Evolutionary conservation across 1,139 yeast genomes (phyloP), one percentile per base, ranked within the genome.

Genomic region (Geotrichum europaeum): DNA sequence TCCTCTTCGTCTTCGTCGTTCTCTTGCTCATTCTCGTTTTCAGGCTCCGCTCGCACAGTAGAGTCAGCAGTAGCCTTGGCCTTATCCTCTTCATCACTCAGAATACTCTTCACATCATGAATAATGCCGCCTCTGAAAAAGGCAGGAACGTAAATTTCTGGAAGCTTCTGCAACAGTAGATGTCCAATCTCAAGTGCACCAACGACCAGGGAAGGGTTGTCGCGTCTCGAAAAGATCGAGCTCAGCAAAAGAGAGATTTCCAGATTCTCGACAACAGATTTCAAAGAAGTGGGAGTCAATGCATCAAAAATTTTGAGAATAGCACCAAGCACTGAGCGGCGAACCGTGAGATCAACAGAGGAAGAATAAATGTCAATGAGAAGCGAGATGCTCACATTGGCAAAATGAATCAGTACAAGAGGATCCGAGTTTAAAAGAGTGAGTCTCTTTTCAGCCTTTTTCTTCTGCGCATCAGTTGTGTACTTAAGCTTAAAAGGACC

Each of bases 91-190:
- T 51, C 45, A 4, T 57, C 54, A n/a, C 43, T 54, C 24, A 66
- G 60, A 30, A 69, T 59, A 18, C 57, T 60, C 28, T 63, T 66
- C 3, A 82, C 75, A 68, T 88, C 92, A 20, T 80, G 76, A 12
- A 87, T 75, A 28, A 87, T 74, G 0, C 97, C 97, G 67, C 90
- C 95, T 62, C 89, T 80, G 66, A 82, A 87, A 64, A 90, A 84
- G 5, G 78, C 78, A 0, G 73, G 69, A 13, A 84, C 70, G 59
- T 81, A 84, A 0, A 72, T 64, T 1, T 72, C 73, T 0, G 86
- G 81, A 13, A 81, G 75, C 61, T 79, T 79, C 4, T 72, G 71
- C 0, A 84, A 72, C 58, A 88, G 72, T 3, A 74, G 68, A 28
- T 77, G 75, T 0, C 84, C 77, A 25, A 87, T 73, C 4, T 83